These are phyloP conservation scores for Fusarium metavorans DNA, from an alignment of 2,329 filamentous ascomycete genomes.

Conservation along the genomic window DNA sequence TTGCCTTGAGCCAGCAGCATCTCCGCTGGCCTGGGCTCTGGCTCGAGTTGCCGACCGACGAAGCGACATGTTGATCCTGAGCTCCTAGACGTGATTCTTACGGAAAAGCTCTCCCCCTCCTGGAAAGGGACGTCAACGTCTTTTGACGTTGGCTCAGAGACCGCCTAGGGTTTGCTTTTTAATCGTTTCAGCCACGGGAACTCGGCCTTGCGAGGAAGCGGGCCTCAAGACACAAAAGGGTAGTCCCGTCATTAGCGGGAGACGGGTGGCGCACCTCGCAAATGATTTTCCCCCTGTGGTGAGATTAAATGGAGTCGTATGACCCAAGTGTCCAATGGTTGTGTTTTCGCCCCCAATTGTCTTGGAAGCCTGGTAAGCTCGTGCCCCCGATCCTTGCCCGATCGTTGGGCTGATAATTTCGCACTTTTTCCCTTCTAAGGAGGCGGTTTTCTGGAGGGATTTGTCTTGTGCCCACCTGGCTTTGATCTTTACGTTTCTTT, in stretches of 20 bases:
- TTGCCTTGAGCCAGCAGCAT: constrained; percentile 14
- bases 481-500: neutral
- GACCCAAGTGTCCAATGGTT: neutral
- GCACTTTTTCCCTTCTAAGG: neutral
- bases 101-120: neutral
- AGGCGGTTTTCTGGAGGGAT: neutral
- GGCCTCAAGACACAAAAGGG: neutral
- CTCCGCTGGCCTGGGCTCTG: constrained; percentile 29
- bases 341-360: neutral
- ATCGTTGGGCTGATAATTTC: neutral
- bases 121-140: neutral
- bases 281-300: neutral
- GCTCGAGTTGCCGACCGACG: constrained; percentile 31
- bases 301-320: neutral
- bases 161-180: neutral
- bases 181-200: neutral
- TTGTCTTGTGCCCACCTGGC: neutral
- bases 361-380: neutral
- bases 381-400: neutral
- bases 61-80: constrained; percentile 19
- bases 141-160: neutral
- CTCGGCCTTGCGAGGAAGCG: neutral
- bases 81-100: neutral
- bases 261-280: neutral
- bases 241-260: neutral